phyloP scores from a whole-genome alignment of 2,329 filamentous ascomycete species.

The Penicillium sp. region DNA sequence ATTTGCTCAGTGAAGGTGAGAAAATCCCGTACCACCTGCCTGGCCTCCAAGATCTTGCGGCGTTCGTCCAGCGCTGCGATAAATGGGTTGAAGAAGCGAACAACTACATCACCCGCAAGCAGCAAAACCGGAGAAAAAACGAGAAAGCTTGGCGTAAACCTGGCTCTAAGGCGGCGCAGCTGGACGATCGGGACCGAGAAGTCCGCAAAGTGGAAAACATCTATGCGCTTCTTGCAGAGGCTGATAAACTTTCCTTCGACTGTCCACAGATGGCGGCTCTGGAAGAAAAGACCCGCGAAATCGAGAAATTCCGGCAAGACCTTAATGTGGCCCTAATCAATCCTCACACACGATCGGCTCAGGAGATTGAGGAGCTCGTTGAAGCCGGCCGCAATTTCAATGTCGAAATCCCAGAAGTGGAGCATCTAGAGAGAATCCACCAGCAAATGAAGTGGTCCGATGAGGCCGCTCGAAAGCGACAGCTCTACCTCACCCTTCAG shows the following conservation, averaged over 20 bases:
- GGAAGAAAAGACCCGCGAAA: conserved; percentile 75
- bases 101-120: conserved; percentile 92
- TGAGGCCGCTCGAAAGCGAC: conserved; percentile 62
- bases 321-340: conserved; percentile 66
- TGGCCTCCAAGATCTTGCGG: conserved; percentile 72
- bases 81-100: conserved; percentile 97
- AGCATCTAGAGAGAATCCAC: conserved; percentile 70
- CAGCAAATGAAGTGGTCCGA: conserved; percentile 87
- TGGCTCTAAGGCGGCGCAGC: conserved; percentile 65
- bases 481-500: conserved; percentile 63
- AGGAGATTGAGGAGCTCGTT: conserved; percentile 82
- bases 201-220: conserved; percentile 85
- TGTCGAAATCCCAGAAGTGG: conserved; percentile 83
- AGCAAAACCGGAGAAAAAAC: conserved; percentile 92
- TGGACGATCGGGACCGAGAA: conserved; percentile 77
- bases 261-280: conserved; percentile 84
- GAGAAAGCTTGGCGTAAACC: conserved; percentile 78
- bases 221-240: conserved; percentile 72
- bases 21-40: conserved; percentile 87
- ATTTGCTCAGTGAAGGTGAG: conserved; percentile 85
- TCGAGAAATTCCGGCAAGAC: conserved; percentile 75
- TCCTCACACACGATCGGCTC: conserved; percentile 56
- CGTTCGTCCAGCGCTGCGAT: conserved; percentile 93
- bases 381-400: conserved; percentile 85
- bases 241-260: conserved; percentile 84